Evolutionary conservation across 2,329 filamentous ascomycete species (phyloP), one percentile per base, ranked within the genome.

Genomic region (Trichoderma guizhouense): DNA sequence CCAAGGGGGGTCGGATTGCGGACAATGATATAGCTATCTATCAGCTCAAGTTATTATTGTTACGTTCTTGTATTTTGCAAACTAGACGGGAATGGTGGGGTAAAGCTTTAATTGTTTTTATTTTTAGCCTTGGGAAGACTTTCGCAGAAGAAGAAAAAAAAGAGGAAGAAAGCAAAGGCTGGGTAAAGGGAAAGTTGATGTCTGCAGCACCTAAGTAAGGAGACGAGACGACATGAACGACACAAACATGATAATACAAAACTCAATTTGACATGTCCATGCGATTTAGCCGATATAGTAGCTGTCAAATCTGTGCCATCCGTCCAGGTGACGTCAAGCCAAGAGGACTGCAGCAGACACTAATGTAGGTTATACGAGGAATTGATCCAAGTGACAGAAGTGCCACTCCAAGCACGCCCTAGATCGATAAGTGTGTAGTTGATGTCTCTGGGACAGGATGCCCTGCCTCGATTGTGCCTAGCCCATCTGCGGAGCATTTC

Each of bases 31-130:
- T 62, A 62, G 57, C 55, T 69, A 28, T 30, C 55, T 32, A 68
- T 26, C 65, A 51, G 51, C 68, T 64, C 47, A 64, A 57, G 74
- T 72, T 65, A 67, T 67, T 70, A 76, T 74, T 76, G 75, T 74
- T 69, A 73, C 74, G 74, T 78, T 77, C 58, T 72, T 80, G 78
- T 79, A 79, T 79, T 76, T 76, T 79, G 79, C 79, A 77, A 78
- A 77, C 77, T 80, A 79, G 78, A 80, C 74, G 73, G 64, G 74
- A 51, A 75, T 73, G 76, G 73, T 74, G 74, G 72, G 74, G 74
- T 74, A 75, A 73, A 75, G 77, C 55, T 67, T 71, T 62, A 67
- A 61, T 67, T 68, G 34, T 68, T 68, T 60, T 68, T 47, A 15
- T 36, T 71, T 43, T 63, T 63, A 60, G 70, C 43, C 70, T 47